Evolutionary conservation across 495 filamentous ascomycete species (phyloP), one percentile per base, ranked within the genome.

Genomic region (Penicillium nucicola): DNA sequence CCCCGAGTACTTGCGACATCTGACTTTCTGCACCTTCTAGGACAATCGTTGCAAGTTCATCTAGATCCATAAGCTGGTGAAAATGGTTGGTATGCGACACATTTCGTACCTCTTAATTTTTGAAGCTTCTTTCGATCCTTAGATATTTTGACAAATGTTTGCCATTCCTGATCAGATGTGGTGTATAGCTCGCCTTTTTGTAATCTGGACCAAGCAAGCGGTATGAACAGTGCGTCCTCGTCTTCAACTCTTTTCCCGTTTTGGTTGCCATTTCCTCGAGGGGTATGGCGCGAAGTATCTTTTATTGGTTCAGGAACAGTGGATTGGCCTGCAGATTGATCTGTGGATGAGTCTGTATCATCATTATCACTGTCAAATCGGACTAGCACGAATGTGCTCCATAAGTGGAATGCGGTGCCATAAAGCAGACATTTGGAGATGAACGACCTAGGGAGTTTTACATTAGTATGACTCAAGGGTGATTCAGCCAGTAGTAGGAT

Each of bases 101-200:
- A 35, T 23, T 9, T 43, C 74, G 45, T 64, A 87, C 84, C 53
- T 64, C 71, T 71, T 15, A 89, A 71, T 14, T 61, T 59, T 25
- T 67, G 53, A 20, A 79, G 53, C 45, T 75, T 67, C 23, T 76
- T 55, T 15, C 54, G 58, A 58, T 90, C 75, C 20, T 72, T 69
- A 18, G 78, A 76, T 17, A 88, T 68, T 32, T 76, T 78, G 15
- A 81, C 56, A 52, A 88, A 91, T 37, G 76, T 70, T 56, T 79
- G 71, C 86, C 85, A 90, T 62, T 91, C 88, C 3, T 87, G 85
- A 60, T 88, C 84, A 3, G 69, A 76, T 19, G 75, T 70, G 18
- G 75, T 70, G 64, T 90, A 92, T 12, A 66, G 80, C 36, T 63
- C 68, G 23, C 64, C 67, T 61, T 69, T 72, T 61, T 55, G 72